phyloP scores from a whole-genome alignment of 2,329 filamentous ascomycete genomes.

The Lachnum nothofagi region DNA sequence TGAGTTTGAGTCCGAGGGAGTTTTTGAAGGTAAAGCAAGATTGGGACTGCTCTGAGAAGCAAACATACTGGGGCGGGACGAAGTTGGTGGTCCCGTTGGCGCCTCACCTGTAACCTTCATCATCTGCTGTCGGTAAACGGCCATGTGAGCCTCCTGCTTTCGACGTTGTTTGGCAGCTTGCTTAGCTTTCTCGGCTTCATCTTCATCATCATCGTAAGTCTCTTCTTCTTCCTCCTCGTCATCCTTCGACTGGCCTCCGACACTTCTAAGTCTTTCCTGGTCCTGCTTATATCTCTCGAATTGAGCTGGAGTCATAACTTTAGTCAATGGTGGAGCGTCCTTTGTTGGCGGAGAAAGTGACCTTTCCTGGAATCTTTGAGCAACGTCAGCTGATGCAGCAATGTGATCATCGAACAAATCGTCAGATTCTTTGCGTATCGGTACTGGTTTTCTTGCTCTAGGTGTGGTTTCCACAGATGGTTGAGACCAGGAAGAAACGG shows the following conservation, averaged over 20 bases:
- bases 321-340: constrained; percentile 49
- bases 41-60: constrained; percentile 60
- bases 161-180: constrained; percentile 70
- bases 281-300: constrained; percentile 78
- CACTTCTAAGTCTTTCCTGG: constrained; percentile 54
- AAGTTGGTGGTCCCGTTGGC: constrained; percentile 36
- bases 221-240: constrained; percentile 59
- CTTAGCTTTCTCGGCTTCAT: constrained; percentile 70
- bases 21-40: constrained; percentile 34
- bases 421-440: constrained; percentile 24
- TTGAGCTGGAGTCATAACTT: constrained; percentile 85
- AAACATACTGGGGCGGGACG: constrained; percentile 48
- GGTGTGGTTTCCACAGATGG: constrained; percentile 25
- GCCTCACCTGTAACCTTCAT: constrained; percentile 88
- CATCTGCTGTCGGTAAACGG: constrained; percentile 90
- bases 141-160: constrained; percentile 86
- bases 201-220: constrained; percentile 68
- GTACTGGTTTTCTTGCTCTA: constrained; percentile 20
- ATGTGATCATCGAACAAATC: constrained; percentile 30
- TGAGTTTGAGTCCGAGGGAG: constrained; percentile 1
- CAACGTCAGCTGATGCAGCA: constrained; percentile 26
- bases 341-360: constrained; percentile 11
- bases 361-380: constrained; percentile 27
- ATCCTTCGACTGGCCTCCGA: constrained; percentile 41
- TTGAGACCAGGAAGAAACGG: constrained; percentile 16